A percentile compares a stretch with the other conserved stretches of the same genome.
phyloP scores from a whole-genome alignment of 371 early-diverging fungal genomes.

The Syncephalastrum sp. region DNA sequence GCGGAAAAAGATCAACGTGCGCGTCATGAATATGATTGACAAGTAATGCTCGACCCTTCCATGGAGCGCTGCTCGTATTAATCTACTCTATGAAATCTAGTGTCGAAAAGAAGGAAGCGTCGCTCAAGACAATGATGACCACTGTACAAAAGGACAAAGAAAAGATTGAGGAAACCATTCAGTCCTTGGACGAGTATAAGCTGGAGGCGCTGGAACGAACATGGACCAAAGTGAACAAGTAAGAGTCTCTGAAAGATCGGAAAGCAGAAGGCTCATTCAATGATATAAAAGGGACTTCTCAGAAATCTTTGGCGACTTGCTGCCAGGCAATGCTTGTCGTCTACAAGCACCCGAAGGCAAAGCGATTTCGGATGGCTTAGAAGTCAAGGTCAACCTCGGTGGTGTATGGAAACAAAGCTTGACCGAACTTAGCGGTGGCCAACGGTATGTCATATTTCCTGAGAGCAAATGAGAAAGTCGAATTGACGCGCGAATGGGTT shows the following conservation, averaged over 20 bases:
- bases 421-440: slow-evolving; percentile 99
- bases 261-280: background rate
- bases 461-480: background rate
- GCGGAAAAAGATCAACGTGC: slow-evolving; percentile 86
- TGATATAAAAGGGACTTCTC: slow-evolving; percentile 80
- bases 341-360: slow-evolving; percentile 83
- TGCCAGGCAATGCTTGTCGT: slow-evolving; percentile 90
- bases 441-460: slow-evolving; percentile 59
- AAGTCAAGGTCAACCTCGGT: slow-evolving; percentile 95
- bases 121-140: slow-evolving; percentile 82
- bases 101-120: slow-evolving; percentile 87
- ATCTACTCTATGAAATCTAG: slow-evolving; percentile 22
- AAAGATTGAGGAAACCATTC: slow-evolving; percentile 94
- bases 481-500: background rate
- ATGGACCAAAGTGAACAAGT: slow-evolving; percentile 88
- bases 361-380: slow-evolving; percentile 85
- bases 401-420: slow-evolving; percentile 98
- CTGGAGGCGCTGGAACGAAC: slow-evolving; percentile 87
- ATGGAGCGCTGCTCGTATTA: background rate
- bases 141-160: slow-evolving; percentile 91
- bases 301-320: slow-evolving; percentile 89
- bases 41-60: slow-evolving; percentile 43
- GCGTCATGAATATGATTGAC: slow-evolving; percentile 95
- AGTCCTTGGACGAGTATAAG: slow-evolving; percentile 86
- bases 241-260: slow-evolving; percentile 15